Evolutionary conservation across 2,329 filamentous ascomycete species (phyloP), one percentile per base, ranked within the genome.

Genomic region (Penicillium sp.): DNA sequence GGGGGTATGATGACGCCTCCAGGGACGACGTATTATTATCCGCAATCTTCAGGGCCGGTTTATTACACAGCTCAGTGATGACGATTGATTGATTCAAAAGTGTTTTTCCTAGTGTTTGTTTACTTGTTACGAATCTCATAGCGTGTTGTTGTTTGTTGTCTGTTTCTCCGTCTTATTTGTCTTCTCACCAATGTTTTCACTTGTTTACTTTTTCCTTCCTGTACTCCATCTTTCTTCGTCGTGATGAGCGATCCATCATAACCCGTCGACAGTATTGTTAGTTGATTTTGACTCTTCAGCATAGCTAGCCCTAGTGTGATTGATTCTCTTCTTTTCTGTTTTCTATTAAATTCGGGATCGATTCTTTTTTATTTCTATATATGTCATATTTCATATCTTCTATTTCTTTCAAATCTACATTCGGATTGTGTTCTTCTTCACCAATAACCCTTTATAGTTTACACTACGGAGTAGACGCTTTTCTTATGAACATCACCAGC

Each of bases 1-100:
- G 86, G 86, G 60, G 87, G 88, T 9, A 91, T 94, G 86, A 88
- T 91, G 77, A 88, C 89, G 2, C 80, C 79, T 28, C 81, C 82
- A 3, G 77, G 81, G 54, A 73, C 71, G 24, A 65, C 77, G 8
- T 81, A 78, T 60, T 83, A 80, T 68, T 83, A 74, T 62, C 60
- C 83, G 80, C 61, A 85, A 77, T 66, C 80, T 82, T 66, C 80
- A 62, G 72, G 71, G 40, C 40, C 40, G 6, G 72, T 78, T 55
- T 96, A 88, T 75, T 95, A 92, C 47, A 47, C 57, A n/a, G 5
- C 52, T 35, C 45, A 54, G 46, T 54, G 23, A 58, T 35, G 30
- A 16, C 30, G 12, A 14, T 33, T 11, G 8, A 30, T n/a, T 46
- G 38, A n/a, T 45, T 33, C 23, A 33, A 56, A 52, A 46, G 46